Evolutionary conservation across 768 basidiomycete species (phyloP).

Genomic region (Saitozyma sp.): DNA sequence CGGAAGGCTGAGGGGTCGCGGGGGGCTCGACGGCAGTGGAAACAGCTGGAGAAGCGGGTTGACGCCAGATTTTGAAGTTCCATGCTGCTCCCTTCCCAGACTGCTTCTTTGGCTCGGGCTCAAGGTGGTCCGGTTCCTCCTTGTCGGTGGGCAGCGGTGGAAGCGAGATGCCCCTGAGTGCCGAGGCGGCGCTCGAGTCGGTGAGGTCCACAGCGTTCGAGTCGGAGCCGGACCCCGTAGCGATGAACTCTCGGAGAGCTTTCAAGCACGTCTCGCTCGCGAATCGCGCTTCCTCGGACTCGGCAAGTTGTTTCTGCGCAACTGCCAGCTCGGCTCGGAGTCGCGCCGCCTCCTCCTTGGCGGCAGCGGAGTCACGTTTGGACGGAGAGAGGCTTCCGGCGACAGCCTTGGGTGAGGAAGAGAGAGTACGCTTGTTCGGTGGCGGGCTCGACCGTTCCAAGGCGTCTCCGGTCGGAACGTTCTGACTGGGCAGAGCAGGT

Average conservation of each 20-base stretch:
- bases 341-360: slow-evolving; percentile 14
- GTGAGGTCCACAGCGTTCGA: slow-evolving; percentile 18
- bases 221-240: slow-evolving; percentile 12
- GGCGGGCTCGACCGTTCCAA: slow-evolving; percentile 1
- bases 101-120: not conserved
- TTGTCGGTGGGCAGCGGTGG: slow-evolving; percentile 54
- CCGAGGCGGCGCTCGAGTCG: slow-evolving; percentile 19
- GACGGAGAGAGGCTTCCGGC: not conserved
- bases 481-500: not conserved
- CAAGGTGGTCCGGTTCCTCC: slow-evolving; percentile 19
- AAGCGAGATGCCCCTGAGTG: slow-evolving; percentile 41
- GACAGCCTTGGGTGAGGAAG: not conserved
- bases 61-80: slow-evolving; percentile 10
- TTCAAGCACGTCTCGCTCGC: slow-evolving; percentile 83
- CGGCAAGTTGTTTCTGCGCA: slow-evolving; percentile 67
- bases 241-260: slow-evolving; percentile 69
- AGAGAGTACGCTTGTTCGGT: not conserved
- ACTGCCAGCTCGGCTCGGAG: slow-evolving; percentile 64
- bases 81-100: slow-evolving; percentile 3
- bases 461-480: not conserved
- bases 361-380: slow-evolving; percentile 2
- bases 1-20: slow-evolving; percentile 19
- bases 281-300: slow-evolving; percentile 78
- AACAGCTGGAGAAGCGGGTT: slow-evolving; percentile 19
- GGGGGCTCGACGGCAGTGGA: slow-evolving; percentile 36